Conservation (phyloP, 352 stramenopile species). For the Globisporangium radiosum region DNA sequence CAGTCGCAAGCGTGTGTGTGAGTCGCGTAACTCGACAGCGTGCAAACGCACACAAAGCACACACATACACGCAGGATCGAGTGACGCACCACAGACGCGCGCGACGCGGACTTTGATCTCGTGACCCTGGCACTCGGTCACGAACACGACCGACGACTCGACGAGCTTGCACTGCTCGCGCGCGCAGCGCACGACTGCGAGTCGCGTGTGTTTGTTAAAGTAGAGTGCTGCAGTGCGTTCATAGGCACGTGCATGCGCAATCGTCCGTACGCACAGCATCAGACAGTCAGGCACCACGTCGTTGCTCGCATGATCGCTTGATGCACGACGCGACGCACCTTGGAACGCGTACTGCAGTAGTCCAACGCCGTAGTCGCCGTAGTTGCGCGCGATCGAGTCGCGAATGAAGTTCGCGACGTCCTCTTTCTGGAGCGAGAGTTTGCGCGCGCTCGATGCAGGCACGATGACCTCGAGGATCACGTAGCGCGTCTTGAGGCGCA, state of each 20-base stretch:
- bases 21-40: neutral
- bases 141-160: conserved; percentile 67
- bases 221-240: conserved; percentile 39
- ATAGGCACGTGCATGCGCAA: neutral
- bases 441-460: conserved; percentile 23
- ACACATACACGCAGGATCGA: neutral
- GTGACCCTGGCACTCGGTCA: conserved; percentile 52
- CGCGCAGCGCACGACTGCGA: conserved; percentile 57
- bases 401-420: conserved; percentile 47
- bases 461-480: conserved; percentile 50
- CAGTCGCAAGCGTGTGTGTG: conserved; percentile 1
- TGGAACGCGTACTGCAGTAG: conserved; percentile 75
- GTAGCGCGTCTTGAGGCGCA: conserved; percentile 76
- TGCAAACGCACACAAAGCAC: neutral
- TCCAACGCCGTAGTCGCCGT: conserved; percentile 61
- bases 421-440: conserved; percentile 48
- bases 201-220: conserved; percentile 41
- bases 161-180: conserved; percentile 68
- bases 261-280: neutral
- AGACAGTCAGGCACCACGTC: neutral
- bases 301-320: too few relatives aligned
- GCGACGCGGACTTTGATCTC: conserved; percentile 58
- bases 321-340: conserved; percentile 20
- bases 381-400: conserved; percentile 58
- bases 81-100: conserved; percentile 52